Evolutionary conservation across 164 flowering plant genomes (phyloP), one percentile per base, ranked within the genome.

Genomic region (Sedum album): DNA sequence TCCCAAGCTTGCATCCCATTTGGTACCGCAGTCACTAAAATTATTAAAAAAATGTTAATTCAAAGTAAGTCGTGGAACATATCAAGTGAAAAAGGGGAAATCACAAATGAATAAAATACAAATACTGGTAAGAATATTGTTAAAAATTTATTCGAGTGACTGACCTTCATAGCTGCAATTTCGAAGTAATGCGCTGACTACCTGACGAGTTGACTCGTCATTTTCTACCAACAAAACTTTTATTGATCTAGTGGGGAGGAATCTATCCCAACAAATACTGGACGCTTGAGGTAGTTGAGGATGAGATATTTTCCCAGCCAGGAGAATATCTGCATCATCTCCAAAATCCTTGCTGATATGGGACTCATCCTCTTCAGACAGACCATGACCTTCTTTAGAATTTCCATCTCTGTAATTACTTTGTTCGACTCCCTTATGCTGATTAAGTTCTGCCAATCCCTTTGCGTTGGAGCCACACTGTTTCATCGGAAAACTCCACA

Each of bases 1-100:
- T 78, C 79, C 97, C 97, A 91, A 10, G 96, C 97, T 76, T 87
- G 82, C 39, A 85, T 39, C 14, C 97, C 97, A 82, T 89, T 80
- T 72, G 85, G 76, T 26, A 73, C 88, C 48, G 82, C 79, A 48
- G 69, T 78, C 71, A 91, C 97, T 91, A 35, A 21, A 64, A 35
- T 35, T 20, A 41, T 9, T 11, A 5, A 62, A n/a, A 31, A 2
- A n/a, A 41, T 35, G 7, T 35, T 35, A 7, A 17, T 2, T 35
- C n/a, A n/a, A n/a, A 64, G 5, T 21, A 6, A 55, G n/a, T 11
- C 11, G 11, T 4, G 46, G 0, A 4, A 0, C 11, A 41, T 38
- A 10, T 1, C 41, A 6, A 6, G 41, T 1, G 41, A 0, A 38
- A 6, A 0, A 38, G 41, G 10, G 41, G 8, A 38, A 10, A 38